phyloP scores from a whole-genome alignment of 805 yeast species.

The Hanseniaspora meyeri region DNA sequence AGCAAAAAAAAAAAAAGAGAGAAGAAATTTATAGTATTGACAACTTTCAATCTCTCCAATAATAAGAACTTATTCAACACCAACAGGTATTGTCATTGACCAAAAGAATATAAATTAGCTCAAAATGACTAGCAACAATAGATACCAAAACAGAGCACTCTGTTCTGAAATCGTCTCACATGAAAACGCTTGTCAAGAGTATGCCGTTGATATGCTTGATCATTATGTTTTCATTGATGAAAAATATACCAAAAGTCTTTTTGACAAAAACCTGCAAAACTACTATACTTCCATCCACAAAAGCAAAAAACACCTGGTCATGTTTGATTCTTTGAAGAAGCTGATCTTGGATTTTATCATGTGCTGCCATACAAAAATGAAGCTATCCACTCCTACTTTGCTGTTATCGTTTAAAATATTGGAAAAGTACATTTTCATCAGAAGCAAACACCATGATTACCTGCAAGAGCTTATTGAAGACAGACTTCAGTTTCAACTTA shows the following conservation, averaged over 20 bases:
- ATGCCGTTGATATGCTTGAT: constrained; percentile 7
- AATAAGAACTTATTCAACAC: no score
- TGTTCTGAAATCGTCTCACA: constrained; percentile 11
- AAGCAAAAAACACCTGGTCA: neutral
- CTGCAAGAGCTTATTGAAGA: constrained; percentile 5
- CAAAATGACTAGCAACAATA: neutral
- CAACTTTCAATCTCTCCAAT: neutral
- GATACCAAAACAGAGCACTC: neutral
- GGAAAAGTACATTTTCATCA: constrained; percentile 56
- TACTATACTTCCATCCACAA: neutral
- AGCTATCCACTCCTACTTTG: constrained; percentile 51
- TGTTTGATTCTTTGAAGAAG: constrained; percentile 47
- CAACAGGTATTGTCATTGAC: no score
- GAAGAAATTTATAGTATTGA: neutral
- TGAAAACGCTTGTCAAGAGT: constrained; percentile 13
- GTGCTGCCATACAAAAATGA: constrained; percentile 55
- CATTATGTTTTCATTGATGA: constrained; percentile 3
- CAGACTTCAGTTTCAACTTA: constrained; percentile 38
- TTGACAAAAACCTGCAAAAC: neutral
- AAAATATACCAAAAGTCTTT: neutral
- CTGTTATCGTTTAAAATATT: constrained; percentile 58
- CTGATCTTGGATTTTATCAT: constrained; percentile 70
- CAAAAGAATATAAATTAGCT: no score
- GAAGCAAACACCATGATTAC: neutral
- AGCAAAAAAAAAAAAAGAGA: no score